phyloP scores from a whole-genome alignment of 2,329 filamentous ascomycete species.

The Aspergillus quadricinctus region DNA sequence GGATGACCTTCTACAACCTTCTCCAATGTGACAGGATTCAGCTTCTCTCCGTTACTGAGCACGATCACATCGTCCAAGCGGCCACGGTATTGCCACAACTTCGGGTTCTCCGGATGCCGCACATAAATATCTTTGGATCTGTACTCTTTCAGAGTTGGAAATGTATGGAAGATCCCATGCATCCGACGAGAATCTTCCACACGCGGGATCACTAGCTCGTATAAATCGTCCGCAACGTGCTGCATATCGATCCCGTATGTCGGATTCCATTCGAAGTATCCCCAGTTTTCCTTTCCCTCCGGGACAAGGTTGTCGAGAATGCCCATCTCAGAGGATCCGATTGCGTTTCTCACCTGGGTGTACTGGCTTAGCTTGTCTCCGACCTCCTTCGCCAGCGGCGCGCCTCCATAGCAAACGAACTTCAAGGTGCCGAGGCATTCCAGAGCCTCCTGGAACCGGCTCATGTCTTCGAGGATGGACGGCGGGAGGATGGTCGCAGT shows the following conservation, averaged over 20 bases:
- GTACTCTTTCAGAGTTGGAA: too few relatives aligned
- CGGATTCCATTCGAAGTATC: constrained; percentile 1
- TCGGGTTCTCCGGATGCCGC: too few relatives aligned
- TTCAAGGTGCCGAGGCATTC: constrained; percentile 7
- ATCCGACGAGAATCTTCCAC: too few relatives aligned
- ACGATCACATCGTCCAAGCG: constrained; percentile 39
- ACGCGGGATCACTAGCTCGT: too few relatives aligned
- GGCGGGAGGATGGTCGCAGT: constrained; percentile 19
- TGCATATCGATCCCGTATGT: constrained; percentile 1
- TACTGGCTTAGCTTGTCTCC: too few relatives aligned
- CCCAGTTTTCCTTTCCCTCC: not conserved
- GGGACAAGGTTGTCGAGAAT: constrained; percentile 1
- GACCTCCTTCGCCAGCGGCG: too few relatives aligned
- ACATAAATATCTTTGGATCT: too few relatives aligned
- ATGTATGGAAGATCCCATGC: too few relatives aligned
- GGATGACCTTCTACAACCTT: constrained; percentile 27
- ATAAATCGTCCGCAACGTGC: too few relatives aligned
- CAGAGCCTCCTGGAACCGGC: constrained; percentile 13
- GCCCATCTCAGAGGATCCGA: constrained; percentile 1
- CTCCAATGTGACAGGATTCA: constrained; percentile 40
- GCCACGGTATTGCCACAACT: too few relatives aligned
- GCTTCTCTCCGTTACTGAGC: constrained; percentile 40
- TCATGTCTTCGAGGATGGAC: constrained; percentile 24
- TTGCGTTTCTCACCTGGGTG: not conserved
- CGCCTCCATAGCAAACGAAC: constrained; percentile 2